Base-by-base conservation (phyloP, 1,139 yeast genomes). In the Candida dubliniensis region DNA sequence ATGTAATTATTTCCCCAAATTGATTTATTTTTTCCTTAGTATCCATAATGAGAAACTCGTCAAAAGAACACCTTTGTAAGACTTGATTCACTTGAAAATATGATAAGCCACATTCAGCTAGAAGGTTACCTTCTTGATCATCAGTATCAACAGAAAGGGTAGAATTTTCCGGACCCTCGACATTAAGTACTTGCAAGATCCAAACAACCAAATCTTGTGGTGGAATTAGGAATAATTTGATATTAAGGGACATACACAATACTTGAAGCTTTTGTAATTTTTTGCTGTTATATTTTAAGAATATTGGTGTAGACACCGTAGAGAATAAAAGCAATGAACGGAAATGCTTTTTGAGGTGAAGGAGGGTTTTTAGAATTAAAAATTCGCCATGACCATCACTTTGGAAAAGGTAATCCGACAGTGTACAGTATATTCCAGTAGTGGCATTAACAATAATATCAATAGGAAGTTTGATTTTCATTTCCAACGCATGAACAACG, bases 21-120 rank as follows among this genome's bases (percentile, higher is more conserved):
- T 10, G 9, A 25, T 43, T 34, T 10, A 38, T 24, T 14, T 46
- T 47, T n/a, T 42, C 43, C 9, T 43, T 37, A 11, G 38, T 36
- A 10, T 15, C 31, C 23, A 27, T 11, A 10, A 25, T 7, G 6
- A 47, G 43, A 31, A 49, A 46, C n/a, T 38, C 36, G 6, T 39
- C 35, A 2, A 49, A 33, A 2, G 42, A 15, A 24, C 31, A 35
- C 8, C n/a, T 29, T n/a, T 41, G n/a, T 24, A 49, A 31, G 3
- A 49, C 33, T 13, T 33, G 14, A 34, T 24, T 27, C 25, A 39
- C 41, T 46, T 48, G 53, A 29, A 48, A 47, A 36, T 44, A 45
- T 11, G 46, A 31, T 18, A 49, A 47, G 24, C 49, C 51, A 43
- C 50, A 46, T 34, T 49, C 47, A 37, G 38, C 33, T 32, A 48